These are phyloP conservation scores for Fusarium liriodendri DNA, from an alignment of 2,329 filamentous ascomycete genomes.

Conservation along the genomic window DNA sequence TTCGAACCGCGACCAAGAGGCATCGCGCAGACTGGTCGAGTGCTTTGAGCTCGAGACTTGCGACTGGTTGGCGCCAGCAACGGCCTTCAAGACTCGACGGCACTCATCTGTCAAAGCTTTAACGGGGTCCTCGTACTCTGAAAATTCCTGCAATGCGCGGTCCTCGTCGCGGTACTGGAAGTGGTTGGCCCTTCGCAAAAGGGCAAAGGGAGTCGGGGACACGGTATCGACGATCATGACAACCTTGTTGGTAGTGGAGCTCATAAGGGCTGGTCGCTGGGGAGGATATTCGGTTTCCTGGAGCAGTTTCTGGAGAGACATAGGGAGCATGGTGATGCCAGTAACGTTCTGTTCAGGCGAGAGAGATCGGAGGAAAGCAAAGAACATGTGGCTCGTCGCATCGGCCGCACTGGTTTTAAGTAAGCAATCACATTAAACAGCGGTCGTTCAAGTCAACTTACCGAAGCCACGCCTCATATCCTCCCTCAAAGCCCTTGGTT, in stretches of 20 bases:
- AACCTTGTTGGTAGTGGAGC: constrained; percentile 85
- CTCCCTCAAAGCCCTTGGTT: constrained; percentile 92
- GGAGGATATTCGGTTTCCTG: constrained; percentile 96
- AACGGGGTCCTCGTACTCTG: constrained; percentile 89
- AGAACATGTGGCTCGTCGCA: constrained; percentile 96
- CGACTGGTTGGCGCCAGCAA: constrained; percentile 90
- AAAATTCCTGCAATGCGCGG: constrained; percentile 83
- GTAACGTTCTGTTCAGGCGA: constrained; percentile 82
- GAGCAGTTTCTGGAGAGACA: constrained; percentile 89
- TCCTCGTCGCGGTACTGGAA: constrained; percentile 96
- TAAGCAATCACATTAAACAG: constrained; percentile 30
- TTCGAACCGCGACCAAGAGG: constrained; percentile 96
- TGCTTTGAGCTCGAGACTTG: constrained; percentile 76
- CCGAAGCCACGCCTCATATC: constrained; percentile 89
- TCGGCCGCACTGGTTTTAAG: constrained; percentile 79
- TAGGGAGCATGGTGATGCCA: constrained; percentile 86
- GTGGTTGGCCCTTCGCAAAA: constrained; percentile 90
- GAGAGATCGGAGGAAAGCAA: constrained; percentile 92
- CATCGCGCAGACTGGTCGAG: constrained; percentile 80
- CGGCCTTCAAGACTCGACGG: constrained; percentile 86
- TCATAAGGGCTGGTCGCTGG: constrained; percentile 78
- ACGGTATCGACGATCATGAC: constrained; percentile 97
- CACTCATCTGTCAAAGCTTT: constrained; percentile 93
- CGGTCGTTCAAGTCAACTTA: constrained; percentile 53
- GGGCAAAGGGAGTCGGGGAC: constrained; percentile 91